Percentiles rank a stretch among this genome's conserved stretches.
Evolutionary conservation across 1,139 yeast genomes (phyloP).

Genomic region (Candida sp.): DNA sequence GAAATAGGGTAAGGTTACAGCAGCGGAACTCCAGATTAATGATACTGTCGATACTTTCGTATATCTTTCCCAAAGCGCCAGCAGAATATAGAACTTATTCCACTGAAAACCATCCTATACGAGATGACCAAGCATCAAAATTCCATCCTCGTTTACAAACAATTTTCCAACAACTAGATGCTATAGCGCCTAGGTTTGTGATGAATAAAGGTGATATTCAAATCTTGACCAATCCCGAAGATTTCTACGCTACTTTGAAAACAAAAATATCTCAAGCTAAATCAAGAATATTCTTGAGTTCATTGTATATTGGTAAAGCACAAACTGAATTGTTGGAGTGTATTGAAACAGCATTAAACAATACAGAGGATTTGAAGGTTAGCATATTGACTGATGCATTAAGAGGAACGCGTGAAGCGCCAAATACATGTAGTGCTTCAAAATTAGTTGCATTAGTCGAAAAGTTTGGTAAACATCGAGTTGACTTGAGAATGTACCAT

Average conservation of each 20-base stretch:
- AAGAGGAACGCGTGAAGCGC: slow-evolving; percentile 93
- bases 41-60: slow-evolving; percentile 27
- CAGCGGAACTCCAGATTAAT: slow-evolving; percentile 1
- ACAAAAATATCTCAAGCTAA: slow-evolving; percentile 52
- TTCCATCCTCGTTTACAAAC: slow-evolving; percentile 51
- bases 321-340: slow-evolving; percentile 73
- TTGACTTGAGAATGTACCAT: slow-evolving; percentile 80
- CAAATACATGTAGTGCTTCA: slow-evolving; percentile 64
- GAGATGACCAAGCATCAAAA: slow-evolving; percentile 12
- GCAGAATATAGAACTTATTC: slow-evolving; percentile 9
- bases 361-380: slow-evolving; percentile 61
- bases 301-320: slow-evolving; percentile 81
- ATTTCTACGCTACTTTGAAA: slow-evolving; percentile 65
- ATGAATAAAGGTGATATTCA: slow-evolving; percentile 58
- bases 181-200: slow-evolving; percentile 69
- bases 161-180: slow-evolving; percentile 55
- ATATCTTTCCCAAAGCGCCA: slow-evolving; percentile 8
- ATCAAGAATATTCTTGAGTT: slow-evolving; percentile 70
- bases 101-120: slow-evolving; percentile 26
- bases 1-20: neutral
- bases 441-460: slow-evolving; percentile 65
- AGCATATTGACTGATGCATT: slow-evolving; percentile 81
- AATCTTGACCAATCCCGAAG: slow-evolving; percentile 62
- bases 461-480: slow-evolving; percentile 64
- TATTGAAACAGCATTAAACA: slow-evolving; percentile 52